Evolutionary conservation across 140 eudicot genomes (phyloP).

Genomic region (Stevia rebaudiana): DNA sequence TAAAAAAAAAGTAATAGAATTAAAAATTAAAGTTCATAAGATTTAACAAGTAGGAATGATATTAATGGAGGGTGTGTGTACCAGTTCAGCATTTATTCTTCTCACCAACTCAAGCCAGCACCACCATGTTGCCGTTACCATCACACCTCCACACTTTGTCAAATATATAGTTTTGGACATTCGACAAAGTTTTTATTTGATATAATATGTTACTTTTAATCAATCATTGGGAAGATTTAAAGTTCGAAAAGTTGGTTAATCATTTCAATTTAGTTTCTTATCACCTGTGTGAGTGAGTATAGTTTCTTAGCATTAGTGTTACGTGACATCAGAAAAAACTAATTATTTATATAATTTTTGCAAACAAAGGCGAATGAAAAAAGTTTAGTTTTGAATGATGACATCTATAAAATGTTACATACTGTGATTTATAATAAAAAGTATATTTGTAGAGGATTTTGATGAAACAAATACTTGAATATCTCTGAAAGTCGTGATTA

Average conservation of each 20-base stretch:
- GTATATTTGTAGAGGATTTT: too few relatives aligned
- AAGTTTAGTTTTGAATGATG: too few relatives aligned
- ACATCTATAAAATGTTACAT: too few relatives aligned
- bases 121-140: conserved; percentile 23
- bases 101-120: conserved; percentile 43
- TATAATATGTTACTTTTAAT: neutral
- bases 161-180: neutral
- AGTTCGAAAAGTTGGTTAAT: neutral
- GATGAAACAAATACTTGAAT: too few relatives aligned
- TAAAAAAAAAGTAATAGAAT: neutral
- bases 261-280: neutral
- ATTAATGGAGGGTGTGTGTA: conserved; percentile 28
- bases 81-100: conserved; percentile 51
- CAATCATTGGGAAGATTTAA: neutral
- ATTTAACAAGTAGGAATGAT: conserved; percentile 13
- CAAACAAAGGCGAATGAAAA: too few relatives aligned
- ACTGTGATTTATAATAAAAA: too few relatives aligned
- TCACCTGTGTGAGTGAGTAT: too few relatives aligned
- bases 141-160: conserved; percentile 3
- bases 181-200: neutral
- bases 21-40: conserved; percentile 1
- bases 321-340: too few relatives aligned
- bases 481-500: too few relatives aligned
- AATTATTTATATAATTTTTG: too few relatives aligned
- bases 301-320: too few relatives aligned